Evolutionary conservation across 1,284 basidiomycete genomes (phyloP).

Genomic region (Mycosarcoma maydis): DNA sequence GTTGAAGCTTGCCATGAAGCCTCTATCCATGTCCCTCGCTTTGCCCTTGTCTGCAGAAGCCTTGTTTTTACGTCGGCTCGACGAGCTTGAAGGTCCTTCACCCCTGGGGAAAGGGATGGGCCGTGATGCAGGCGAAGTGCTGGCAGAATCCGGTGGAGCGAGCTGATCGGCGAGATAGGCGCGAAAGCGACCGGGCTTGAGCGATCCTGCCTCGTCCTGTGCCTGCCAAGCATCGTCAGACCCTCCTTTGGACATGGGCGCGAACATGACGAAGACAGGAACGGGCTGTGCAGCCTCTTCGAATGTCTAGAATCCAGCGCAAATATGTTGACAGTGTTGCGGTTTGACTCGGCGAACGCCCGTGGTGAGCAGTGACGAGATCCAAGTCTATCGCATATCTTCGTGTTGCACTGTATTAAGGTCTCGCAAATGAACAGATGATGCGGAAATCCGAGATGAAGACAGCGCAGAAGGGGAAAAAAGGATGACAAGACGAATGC

Average conservation of each 20-base stretch:
- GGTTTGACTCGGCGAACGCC: background rate
- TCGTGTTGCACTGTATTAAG: too few species aligned
- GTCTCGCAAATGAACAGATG: too few species aligned
- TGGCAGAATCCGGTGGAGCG: constrained; percentile 1
- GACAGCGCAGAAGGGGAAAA: too few species aligned
- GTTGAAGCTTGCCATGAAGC: constrained; percentile 31
- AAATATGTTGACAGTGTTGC: background rate
- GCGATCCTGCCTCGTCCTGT: constrained; percentile 46
- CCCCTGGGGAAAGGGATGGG: constrained; percentile 35
- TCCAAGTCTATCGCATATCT: background rate
- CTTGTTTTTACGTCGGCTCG: constrained; percentile 10
- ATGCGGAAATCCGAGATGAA: too few species aligned
- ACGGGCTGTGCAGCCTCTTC: background rate
- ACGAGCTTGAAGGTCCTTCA: background rate
- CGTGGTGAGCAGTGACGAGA: background rate
- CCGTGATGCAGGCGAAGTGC: constrained; percentile 9
- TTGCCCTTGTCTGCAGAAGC: constrained; percentile 27
- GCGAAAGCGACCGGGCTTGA: constrained; percentile 47
- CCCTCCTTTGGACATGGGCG: constrained; percentile 48
- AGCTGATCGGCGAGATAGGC: constrained; percentile 49
- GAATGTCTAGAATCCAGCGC: background rate
- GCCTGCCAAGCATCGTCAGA: constrained; percentile 49
- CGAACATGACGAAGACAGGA: constrained; percentile 29
- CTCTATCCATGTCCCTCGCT: constrained; percentile 13
- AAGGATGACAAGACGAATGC: too few species aligned